phyloP scores from a whole-genome alignment of 148 eudicot genomes.

The Rhododendron williamsianum region DNA sequence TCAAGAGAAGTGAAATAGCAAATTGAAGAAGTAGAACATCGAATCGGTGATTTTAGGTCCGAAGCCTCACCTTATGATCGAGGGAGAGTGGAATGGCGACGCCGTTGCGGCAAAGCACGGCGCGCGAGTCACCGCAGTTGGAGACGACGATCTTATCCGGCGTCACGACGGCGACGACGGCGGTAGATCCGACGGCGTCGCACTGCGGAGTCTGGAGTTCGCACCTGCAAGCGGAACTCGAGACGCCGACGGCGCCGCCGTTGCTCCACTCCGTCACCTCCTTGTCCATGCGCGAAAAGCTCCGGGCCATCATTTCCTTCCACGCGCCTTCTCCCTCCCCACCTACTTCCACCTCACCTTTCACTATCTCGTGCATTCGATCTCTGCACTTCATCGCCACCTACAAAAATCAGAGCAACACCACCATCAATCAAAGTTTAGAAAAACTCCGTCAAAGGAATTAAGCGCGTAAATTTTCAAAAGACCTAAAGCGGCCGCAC shows the following conservation, averaged over 20 bases:
- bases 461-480: not conserved
- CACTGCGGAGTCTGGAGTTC: constrained; percentile 46
- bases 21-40: not conserved
- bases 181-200: constrained; percentile 52
- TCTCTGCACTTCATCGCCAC: constrained; percentile 44
- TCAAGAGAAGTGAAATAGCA: not conserved
- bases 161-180: constrained; percentile 39
- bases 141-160: constrained; percentile 37
- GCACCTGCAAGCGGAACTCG: constrained; percentile 27
- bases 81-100: constrained; percentile 33
- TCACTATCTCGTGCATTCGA: constrained; percentile 40
- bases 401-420: constrained; percentile 5
- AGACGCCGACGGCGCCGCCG: not conserved
- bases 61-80: constrained; percentile 36
- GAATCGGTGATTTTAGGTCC: not conserved
- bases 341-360: constrained; percentile 17
- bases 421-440: not conserved
- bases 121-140: constrained; percentile 45
- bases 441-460: not conserved
- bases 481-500: too few species aligned
- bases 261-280: constrained; percentile 24
- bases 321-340: constrained; percentile 1
- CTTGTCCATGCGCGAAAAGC: constrained; percentile 39
- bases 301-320: constrained; percentile 22
- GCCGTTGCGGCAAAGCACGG: constrained; percentile 41